Conservation (phyloP, 768 basidiomycete species). For the Suillus subaureus region DNA sequence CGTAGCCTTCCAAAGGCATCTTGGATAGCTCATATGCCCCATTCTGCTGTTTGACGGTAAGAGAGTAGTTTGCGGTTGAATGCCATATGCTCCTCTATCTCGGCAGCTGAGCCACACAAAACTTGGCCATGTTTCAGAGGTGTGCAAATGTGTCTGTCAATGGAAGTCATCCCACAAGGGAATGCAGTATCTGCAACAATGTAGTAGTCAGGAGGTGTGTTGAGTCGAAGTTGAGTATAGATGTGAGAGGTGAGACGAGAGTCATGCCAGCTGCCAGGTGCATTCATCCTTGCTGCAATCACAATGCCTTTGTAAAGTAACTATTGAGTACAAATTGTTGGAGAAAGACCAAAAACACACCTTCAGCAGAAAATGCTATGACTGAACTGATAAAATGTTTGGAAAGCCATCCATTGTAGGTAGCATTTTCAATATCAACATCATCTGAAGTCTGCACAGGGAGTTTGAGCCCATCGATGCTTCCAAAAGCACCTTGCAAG, state of each 20-base stretch:
- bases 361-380: constrained; percentile 36
- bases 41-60: constrained; percentile 51
- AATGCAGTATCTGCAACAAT: constrained; percentile 50
- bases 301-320: constrained; percentile 34
- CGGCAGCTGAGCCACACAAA: constrained; percentile 14
- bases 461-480: constrained; percentile 45
- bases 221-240: constrained; percentile 34
- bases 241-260: constrained; percentile 41
- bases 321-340: neutral
- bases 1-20: constrained; percentile 48
- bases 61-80: constrained; percentile 45
- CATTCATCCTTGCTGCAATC: constrained; percentile 38
- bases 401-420: constrained; percentile 48
- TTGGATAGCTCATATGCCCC: constrained; percentile 49
- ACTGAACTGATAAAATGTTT: too few relatives aligned
- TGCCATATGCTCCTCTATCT: constrained; percentile 23
- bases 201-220: constrained; percentile 44
- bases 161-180: constrained; percentile 35
- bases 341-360: neutral
- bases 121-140: constrained; percentile 39
- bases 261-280: constrained; percentile 54
- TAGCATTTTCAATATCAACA: constrained; percentile 46
- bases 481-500: constrained; percentile 24
- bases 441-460: constrained; percentile 39
- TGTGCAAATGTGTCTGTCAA: constrained; percentile 37